phyloP scores from a whole-genome alignment of 805 yeast genomes.

The Candida hungchunana region DNA sequence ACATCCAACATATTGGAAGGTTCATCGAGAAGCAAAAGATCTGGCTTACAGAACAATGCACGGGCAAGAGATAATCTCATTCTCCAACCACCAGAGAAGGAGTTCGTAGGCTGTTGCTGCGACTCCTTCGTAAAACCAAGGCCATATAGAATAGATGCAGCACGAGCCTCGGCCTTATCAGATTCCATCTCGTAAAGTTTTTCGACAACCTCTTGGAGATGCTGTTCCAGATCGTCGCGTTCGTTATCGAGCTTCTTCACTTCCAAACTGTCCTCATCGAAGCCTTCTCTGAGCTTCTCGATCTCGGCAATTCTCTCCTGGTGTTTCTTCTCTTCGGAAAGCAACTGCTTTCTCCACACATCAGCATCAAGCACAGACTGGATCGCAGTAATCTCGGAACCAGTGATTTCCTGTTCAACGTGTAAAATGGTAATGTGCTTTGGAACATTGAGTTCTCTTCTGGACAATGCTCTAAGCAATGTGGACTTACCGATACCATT shows the following conservation, averaged over 20 bases:
- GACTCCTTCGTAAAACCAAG: conserved; percentile 89
- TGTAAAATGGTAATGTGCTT: conserved; percentile 93
- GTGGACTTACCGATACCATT: conserved; percentile 99
- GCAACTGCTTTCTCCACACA: conserved; percentile 93
- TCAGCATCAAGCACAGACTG: conserved; percentile 98
- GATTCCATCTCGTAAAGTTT: conserved; percentile 91
- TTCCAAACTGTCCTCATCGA: conserved; percentile 72
- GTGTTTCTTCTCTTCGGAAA: conserved; percentile 70
- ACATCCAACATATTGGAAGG: conserved; percentile 99
- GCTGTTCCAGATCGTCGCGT: conserved; percentile 77
- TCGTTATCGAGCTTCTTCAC: conserved; percentile 82
- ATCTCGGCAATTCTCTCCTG: conserved; percentile 74
- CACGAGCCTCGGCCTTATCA: conserved; percentile 96
- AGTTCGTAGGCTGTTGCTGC: conserved; percentile 77
- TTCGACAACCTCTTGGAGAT: conserved; percentile 73
- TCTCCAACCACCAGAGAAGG: conserved; percentile 99
- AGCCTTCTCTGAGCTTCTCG: conserved; percentile 61
- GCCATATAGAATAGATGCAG: conserved; percentile 90
- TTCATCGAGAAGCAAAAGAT: conserved; percentile 88
- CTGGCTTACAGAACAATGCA: conserved; percentile 97
- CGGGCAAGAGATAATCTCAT: conserved; percentile 98
- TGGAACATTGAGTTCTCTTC: conserved; percentile 92
- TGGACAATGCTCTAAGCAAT: conserved; percentile 79
- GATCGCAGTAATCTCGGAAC: conserved; percentile 86
- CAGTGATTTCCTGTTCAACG: conserved; percentile 95